Evolutionary conservation across 306 rosid species (phyloP).

Genomic region (Luffa acutangula): DNA sequence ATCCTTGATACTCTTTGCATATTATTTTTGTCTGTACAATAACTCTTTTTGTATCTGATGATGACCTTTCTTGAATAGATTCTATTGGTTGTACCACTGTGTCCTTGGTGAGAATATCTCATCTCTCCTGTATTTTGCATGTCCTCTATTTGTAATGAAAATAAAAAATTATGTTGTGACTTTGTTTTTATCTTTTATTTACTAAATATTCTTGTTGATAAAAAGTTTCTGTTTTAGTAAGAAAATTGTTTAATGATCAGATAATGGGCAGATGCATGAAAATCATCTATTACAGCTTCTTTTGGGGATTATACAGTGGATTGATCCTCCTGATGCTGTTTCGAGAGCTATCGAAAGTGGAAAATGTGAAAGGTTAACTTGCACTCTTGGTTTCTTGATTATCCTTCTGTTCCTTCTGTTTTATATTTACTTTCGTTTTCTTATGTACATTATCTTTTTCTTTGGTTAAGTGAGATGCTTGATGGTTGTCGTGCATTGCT

Average conservation of each 20-base stretch:
- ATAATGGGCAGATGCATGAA: conserved; percentile 64
- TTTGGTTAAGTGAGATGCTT: conserved; percentile 74
- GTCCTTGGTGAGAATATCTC: neutral
- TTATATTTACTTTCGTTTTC: neutral
- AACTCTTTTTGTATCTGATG: neutral
- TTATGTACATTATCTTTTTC: conserved; percentile 5
- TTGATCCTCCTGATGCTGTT: conserved; percentile 83
- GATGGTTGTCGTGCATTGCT: conserved; percentile 94
- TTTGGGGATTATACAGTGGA: conserved; percentile 79
- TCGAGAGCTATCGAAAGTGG: conserved; percentile 69
- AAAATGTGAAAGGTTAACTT: conserved; percentile 70
- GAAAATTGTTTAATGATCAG: conserved; percentile 31
- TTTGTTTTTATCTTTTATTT: conserved; percentile 2
- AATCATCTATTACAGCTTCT: conserved; percentile 71
- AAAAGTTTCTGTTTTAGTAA: conserved; percentile 16
- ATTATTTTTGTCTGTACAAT: neutral
- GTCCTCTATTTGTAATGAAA: neutral
- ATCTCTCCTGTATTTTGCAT: neutral
- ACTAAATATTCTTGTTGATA: conserved; percentile 8
- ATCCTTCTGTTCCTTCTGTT: neutral
- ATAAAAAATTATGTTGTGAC: neutral
- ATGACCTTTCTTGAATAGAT: neutral
- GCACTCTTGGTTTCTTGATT: neutral
- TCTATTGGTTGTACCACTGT: neutral
- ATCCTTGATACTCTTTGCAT: neutral